Percentiles rank a stretch among this genome's conserved stretches.
Conservation (phyloP, 495 filamentous ascomycete genomes). For the Baudoinia panamericana region DNA sequence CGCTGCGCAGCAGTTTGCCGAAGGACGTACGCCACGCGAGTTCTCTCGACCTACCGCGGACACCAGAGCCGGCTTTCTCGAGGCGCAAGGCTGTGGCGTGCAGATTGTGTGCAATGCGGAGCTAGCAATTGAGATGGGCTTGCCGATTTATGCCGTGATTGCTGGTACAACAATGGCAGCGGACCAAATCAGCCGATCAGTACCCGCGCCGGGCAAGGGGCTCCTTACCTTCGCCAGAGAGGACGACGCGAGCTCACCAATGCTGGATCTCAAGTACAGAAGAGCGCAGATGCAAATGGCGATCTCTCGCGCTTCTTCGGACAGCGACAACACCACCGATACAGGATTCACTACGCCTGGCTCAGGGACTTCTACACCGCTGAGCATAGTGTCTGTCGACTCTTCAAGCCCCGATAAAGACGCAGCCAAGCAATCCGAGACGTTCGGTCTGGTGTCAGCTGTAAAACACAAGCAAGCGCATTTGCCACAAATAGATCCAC, state of each 20-base stretch:
- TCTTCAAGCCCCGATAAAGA: slow-evolving; percentile 81
- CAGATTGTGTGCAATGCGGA: slow-evolving; percentile 20
- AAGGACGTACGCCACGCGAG: slow-evolving; percentile 17
- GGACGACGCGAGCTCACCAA: not conserved
- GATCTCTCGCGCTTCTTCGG: too few relatives aligned
- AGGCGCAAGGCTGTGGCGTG: slow-evolving; percentile 20
- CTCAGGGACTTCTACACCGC: slow-evolving; percentile 93
- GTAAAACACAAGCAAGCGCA: too few relatives aligned
- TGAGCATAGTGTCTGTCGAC: slow-evolving; percentile 79
- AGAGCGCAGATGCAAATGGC: slow-evolving; percentile 3
- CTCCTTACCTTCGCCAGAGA: slow-evolving; percentile 19
- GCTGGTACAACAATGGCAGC: slow-evolving; percentile 13
- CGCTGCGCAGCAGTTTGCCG: slow-evolving; percentile 7
- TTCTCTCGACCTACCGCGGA: slow-evolving; percentile 20
- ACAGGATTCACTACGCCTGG: slow-evolving; percentile 76
- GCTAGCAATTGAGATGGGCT: slow-evolving; percentile 20
- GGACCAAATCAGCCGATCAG: slow-evolving; percentile 21
- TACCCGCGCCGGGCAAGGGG: slow-evolving; percentile 25
- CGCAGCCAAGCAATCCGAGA: slow-evolving; percentile 51
- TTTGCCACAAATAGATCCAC: too few relatives aligned
- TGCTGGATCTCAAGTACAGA: slow-evolving; percentile 15
- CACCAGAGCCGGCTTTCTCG: slow-evolving; percentile 20
- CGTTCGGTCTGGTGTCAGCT: too few relatives aligned
- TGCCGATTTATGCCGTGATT: slow-evolving; percentile 21
- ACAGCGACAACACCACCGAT: too few relatives aligned